phyloP scores from a whole-genome alignment of 495 filamentous ascomycete genomes.

The Neurospora intermedia region DNA sequence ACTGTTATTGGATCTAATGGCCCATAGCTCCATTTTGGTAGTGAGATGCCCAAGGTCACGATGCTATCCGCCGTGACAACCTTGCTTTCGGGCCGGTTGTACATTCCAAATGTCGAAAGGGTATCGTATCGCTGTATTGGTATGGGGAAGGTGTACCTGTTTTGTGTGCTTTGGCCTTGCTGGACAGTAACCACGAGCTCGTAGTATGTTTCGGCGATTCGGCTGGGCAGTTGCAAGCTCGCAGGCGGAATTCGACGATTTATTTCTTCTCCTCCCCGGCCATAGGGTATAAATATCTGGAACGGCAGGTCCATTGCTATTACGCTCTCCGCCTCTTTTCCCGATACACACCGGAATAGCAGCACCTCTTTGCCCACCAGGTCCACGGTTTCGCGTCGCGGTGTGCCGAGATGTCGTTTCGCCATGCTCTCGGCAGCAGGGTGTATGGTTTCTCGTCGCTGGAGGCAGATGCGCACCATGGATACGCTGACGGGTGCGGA shows the following conservation, averaged over 20 bases:
- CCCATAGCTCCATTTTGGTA: constrained; percentile 94
- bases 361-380: constrained; percentile 93
- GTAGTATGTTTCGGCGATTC: constrained; percentile 92
- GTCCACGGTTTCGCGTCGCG: constrained; percentile 81
- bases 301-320: constrained; percentile 98
- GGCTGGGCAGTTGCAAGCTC: constrained; percentile 78
- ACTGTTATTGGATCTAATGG: constrained; percentile 91
- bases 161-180: constrained; percentile 73
- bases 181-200: constrained; percentile 94
- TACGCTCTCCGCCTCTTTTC: constrained; percentile 76
- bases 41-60: constrained; percentile 79
- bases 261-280: constrained; percentile 76
- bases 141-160: constrained; percentile 84
- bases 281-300: constrained; percentile 92
- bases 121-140: constrained; percentile 91
- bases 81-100: constrained; percentile 85
- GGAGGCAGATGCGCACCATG: constrained; percentile 86
- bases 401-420: constrained; percentile 84
- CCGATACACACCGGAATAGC: constrained; percentile 72
- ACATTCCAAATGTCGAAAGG: constrained; percentile 97
- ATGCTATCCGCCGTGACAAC: constrained; percentile 80
- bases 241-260: constrained; percentile 85
- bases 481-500: constrained; percentile 85
- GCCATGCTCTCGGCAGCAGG: constrained; percentile 88
- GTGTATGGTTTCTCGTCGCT: constrained; percentile 91